phyloP scores from a whole-genome alignment of 1,284 basidiomycete species.

The Anthracocystis walkeri region DNA sequence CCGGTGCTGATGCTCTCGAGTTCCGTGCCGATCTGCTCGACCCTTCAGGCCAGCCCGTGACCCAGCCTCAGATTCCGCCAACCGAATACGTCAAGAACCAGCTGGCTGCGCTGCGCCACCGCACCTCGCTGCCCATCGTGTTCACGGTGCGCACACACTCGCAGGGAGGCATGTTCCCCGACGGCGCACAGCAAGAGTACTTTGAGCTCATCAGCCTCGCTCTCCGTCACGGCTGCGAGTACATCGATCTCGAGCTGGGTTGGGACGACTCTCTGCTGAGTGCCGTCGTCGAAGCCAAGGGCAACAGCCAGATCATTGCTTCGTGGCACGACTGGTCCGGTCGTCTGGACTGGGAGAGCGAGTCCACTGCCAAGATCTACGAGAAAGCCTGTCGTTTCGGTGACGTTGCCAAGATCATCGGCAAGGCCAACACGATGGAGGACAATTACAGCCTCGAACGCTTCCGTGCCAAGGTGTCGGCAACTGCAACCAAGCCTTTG shows the following conservation, averaged over 20 bases:
- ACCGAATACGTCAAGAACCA: slow-evolving; percentile 83
- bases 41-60: slow-evolving; percentile 71
- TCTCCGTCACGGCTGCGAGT: slow-evolving; percentile 87
- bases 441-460: slow-evolving; percentile 85
- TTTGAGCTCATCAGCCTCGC: slow-evolving; percentile 83
- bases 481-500: slow-evolving; percentile 73
- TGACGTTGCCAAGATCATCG: slow-evolving; percentile 92
- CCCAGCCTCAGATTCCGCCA: slow-evolving; percentile 76
- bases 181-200: slow-evolving; percentile 79
- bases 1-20: slow-evolving; percentile 93
- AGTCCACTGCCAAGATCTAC: slow-evolving; percentile 73
- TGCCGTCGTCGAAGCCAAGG: slow-evolving; percentile 77
- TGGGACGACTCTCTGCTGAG: slow-evolving; percentile 78
- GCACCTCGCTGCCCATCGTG: slow-evolving; percentile 85
- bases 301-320: slow-evolving; percentile 83
- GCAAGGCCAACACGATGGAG: slow-evolving; percentile 79
- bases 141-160: slow-evolving; percentile 88
- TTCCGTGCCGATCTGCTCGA: slow-evolving; percentile 90
- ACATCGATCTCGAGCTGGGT: slow-evolving; percentile 89
- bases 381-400: slow-evolving; percentile 71
- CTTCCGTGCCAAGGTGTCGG: slow-evolving; percentile 76
- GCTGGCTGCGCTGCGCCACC: slow-evolving; percentile 81
- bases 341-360: slow-evolving; percentile 82
- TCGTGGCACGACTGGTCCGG: slow-evolving; percentile 96
- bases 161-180: slow-evolving; percentile 93